Percentiles rank a stretch among this genome's conserved stretches.
These are phyloP conservation scores for Stromatinia cepivora DNA, from an alignment of 2,329 filamentous ascomycete species.

Conservation along the genomic window DNA sequence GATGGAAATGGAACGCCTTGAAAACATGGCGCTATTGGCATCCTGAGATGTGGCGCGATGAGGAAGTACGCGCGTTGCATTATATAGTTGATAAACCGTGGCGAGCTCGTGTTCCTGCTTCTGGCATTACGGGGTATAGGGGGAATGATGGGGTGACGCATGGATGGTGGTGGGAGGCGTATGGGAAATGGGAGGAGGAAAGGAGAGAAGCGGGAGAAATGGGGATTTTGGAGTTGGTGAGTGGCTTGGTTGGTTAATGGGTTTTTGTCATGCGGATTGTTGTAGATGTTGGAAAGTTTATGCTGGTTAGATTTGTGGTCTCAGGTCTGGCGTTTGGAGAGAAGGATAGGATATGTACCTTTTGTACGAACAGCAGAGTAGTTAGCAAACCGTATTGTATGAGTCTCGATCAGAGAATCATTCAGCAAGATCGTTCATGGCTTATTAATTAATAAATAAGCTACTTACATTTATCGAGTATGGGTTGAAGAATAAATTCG, in stretches of 20 bases:
- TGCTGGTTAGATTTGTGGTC: not conserved
- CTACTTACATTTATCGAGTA: not conserved
- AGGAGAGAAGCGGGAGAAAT: not conserved
- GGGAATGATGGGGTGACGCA: not conserved
- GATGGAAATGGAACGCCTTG: constrained; percentile 48
- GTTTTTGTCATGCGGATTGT: not conserved
- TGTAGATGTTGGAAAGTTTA: not conserved
- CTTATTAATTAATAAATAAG: not conserved
- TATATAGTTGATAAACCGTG: constrained; percentile 7
- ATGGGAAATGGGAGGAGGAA: not conserved
- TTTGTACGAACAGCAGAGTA: not conserved
- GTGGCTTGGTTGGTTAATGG: not conserved
- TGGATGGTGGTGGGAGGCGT: constrained; percentile 3
- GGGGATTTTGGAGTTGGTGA: not conserved
- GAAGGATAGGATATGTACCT: not conserved
- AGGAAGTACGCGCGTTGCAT: constrained; percentile 30
- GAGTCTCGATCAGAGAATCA: not conserved
- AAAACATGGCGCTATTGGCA: constrained; percentile 12
- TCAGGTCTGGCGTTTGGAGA: not conserved
- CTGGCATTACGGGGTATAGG: not conserved
- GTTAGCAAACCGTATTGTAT: not conserved
- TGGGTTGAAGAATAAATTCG: not conserved
- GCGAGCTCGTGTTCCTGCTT: not conserved
- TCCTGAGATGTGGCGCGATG: constrained; percentile 41
- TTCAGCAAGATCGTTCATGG: not conserved